phyloP scores from a whole-genome alignment of 2,329 filamentous ascomycete genomes.

The Tolypocladium guangdongense region DNA sequence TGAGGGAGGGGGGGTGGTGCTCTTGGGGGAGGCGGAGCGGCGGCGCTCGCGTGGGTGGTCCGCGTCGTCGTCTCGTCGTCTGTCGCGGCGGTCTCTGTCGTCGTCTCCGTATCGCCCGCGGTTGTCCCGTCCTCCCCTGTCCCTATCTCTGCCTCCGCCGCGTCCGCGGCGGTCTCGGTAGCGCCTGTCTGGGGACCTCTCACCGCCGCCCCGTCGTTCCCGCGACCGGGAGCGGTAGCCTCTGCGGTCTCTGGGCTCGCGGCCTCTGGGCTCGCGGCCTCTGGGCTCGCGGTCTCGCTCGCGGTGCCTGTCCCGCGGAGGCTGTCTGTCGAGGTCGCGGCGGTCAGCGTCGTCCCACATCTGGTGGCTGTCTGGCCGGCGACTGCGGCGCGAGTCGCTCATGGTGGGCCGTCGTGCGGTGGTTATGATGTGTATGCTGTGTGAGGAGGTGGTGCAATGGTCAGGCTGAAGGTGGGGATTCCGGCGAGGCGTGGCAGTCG shows the following conservation, averaged over 20 bases:
- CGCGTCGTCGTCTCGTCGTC: slow-evolving; percentile 14
- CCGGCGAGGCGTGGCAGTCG: not conserved
- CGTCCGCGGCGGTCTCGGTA: slow-evolving; percentile 4
- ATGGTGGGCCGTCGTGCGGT: slow-evolving; percentile 8
- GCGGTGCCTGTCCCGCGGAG: slow-evolving; percentile 9
- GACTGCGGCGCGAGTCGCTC: slow-evolving; percentile 21
- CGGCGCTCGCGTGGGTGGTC: slow-evolving; percentile 16
- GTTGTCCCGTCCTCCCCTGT: slow-evolving; percentile 3
- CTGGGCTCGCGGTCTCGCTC: slow-evolving; percentile 17
- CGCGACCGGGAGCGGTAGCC: slow-evolving; percentile 17
- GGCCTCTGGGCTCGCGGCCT: slow-evolving; percentile 11
- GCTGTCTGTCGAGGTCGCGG: slow-evolving; percentile 21
- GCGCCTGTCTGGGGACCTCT: slow-evolving; percentile 4
- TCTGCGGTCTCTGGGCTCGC: slow-evolving; percentile 18
- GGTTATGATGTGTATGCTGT: not conserved
- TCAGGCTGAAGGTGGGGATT: not conserved
- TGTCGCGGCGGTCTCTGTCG: slow-evolving; percentile 6
- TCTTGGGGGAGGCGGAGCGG: slow-evolving; percentile 26
- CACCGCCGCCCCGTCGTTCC: slow-evolving; percentile 16
- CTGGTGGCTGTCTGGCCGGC: slow-evolving; percentile 40
- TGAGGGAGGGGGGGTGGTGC: slow-evolving; percentile 10
- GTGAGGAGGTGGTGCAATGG: not conserved
- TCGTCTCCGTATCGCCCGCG: slow-evolving; percentile 14
- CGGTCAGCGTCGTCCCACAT: slow-evolving; percentile 49
- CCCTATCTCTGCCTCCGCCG: slow-evolving; percentile 12